Percentiles rank a stretch among this genome's conserved stretches.
Evolutionary conservation across 2,329 filamentous ascomycete species (phyloP).

Genomic region (Xylariaceae sp.): DNA sequence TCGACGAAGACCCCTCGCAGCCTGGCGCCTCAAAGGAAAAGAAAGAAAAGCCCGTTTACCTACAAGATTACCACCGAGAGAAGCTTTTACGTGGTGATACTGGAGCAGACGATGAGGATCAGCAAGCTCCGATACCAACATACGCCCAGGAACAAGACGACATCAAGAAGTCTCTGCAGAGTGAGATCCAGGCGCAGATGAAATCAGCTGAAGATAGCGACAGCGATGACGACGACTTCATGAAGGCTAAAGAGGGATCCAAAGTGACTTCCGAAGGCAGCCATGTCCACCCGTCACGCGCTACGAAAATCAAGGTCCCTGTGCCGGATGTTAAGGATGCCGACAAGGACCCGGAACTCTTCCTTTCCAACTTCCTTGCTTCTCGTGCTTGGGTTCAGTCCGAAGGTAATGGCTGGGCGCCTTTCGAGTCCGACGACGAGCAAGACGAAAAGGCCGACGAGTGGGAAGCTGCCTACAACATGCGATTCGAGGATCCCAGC

Average conservation of each 20-base stretch:
- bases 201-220: slow-evolving; percentile 43
- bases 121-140: slow-evolving; percentile 54
- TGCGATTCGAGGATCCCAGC: slow-evolving; percentile 88
- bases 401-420: slow-evolving; percentile 62
- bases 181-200: slow-evolving; percentile 67
- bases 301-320: slow-evolving; percentile 42
- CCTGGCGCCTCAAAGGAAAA: slow-evolving; percentile 41
- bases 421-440: slow-evolving; percentile 87
- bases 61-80: slow-evolving; percentile 87
- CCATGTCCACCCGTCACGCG: slow-evolving; percentile 51
- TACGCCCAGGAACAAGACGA: slow-evolving; percentile 86
- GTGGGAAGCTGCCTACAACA: slow-evolving; percentile 90
- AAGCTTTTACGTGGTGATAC: slow-evolving; percentile 72
- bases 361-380: slow-evolving; percentile 93
- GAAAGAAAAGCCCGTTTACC: slow-evolving; percentile 76
- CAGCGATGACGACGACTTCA: slow-evolving; percentile 62
- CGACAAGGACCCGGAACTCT: slow-evolving; percentile 84
- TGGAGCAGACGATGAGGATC: slow-evolving; percentile 54
- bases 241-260: slow-evolving; percentile 59
- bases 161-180: slow-evolving; percentile 70
- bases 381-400: slow-evolving; percentile 81
- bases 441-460: slow-evolving; percentile 68
- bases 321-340: slow-evolving; percentile 67
- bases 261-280: slow-evolving; percentile 35
- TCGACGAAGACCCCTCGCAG: slow-evolving; percentile 43